A percentile compares a stretch with the other conserved stretches of the same genome.
These are phyloP conservation scores for Picea glauca DNA, from an alignment of 75 land plant species.

Conservation along the genomic window DNA sequence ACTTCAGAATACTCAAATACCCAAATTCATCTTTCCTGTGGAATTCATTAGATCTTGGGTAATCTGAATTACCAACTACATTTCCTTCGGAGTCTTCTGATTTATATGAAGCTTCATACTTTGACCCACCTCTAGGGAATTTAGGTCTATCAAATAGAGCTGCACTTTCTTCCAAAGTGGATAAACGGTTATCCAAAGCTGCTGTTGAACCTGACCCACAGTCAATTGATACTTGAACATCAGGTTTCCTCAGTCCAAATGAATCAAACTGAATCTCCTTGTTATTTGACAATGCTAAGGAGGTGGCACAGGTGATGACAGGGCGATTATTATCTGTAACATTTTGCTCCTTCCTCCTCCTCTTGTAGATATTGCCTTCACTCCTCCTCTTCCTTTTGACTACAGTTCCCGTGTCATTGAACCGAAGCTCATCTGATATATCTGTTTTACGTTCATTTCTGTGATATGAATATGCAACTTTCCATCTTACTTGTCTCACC, in stretches of 20 bases:
- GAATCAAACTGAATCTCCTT: neutral
- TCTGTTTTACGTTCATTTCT: neutral
- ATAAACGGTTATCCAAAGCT: neutral
- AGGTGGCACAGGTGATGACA: neutral
- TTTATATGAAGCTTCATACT: neutral
- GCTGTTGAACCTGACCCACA: neutral
- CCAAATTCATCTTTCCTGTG: constrained; percentile 1
- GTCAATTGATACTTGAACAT: neutral
- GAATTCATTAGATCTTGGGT: neutral
- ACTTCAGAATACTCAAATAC: neutral
- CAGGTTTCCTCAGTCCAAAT: neutral
- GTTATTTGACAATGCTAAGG: neutral
- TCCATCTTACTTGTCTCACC: constrained; percentile 6
- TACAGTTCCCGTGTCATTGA: neutral
- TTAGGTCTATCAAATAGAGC: neutral
- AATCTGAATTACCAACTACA: neutral
- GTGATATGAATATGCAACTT: constrained; percentile 6
- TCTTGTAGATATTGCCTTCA: constrained; percentile 5
- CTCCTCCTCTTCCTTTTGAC: neutral
- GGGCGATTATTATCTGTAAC: neutral
- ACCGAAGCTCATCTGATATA: neutral
- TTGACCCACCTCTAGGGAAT: neutral
- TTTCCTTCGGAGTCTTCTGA: neutral
- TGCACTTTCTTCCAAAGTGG: neutral
- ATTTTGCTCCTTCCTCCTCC: neutral